phyloP scores from a whole-genome alignment of 2,329 filamentous ascomycete species.

The Curvularia hawaiiensis region DNA sequence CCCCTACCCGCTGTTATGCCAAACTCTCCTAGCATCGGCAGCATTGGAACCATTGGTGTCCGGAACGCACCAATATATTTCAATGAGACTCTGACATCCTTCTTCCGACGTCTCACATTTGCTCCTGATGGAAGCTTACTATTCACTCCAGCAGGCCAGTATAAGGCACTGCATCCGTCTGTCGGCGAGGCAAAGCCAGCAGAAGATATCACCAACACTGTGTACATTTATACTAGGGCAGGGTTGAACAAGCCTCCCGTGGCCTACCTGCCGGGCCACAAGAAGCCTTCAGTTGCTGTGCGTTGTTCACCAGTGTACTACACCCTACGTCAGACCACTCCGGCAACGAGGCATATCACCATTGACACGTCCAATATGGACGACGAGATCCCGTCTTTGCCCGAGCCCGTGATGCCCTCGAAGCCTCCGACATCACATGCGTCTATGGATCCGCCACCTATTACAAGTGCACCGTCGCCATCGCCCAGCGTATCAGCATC shows the following conservation, averaged over 20 bases:
- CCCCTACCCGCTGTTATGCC: conserved; percentile 95
- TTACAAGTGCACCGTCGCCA: conserved; percentile 59
- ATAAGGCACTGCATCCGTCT: conserved; percentile 76
- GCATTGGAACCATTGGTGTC: conserved; percentile 52
- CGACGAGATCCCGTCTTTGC: conserved; percentile 80
- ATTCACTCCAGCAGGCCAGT: conserved; percentile 93
- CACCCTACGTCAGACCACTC: conserved; percentile 69
- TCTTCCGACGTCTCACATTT: conserved; percentile 92
- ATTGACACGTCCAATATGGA: conserved; percentile 91
- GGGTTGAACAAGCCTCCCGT: conserved; percentile 97
- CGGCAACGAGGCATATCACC: conserved; percentile 83
- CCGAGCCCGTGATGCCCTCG: conserved; percentile 72
- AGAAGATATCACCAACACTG: conserved; percentile 93
- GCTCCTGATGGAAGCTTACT: conserved; percentile 93
- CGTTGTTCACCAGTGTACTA: conserved; percentile 93
- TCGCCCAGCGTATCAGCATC: conserved; percentile 58
- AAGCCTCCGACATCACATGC: conserved; percentile 64
- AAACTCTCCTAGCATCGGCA: conserved; percentile 81
- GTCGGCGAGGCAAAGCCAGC: conserved; percentile 71
- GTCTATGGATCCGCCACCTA: conserved; percentile 83
- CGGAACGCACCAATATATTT: conserved; percentile 92
- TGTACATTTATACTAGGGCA: conserved; percentile 96
- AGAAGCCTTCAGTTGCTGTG: conserved; percentile 96
- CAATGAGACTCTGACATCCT: conserved; percentile 95
- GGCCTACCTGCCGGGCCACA: conserved; percentile 93